A percentile compares a stretch with the other conserved stretches of the same genome.
Evolutionary conservation across 768 basidiomycete genomes (phyloP).

Genomic region (Omphalotus guepiniiformis): DNA sequence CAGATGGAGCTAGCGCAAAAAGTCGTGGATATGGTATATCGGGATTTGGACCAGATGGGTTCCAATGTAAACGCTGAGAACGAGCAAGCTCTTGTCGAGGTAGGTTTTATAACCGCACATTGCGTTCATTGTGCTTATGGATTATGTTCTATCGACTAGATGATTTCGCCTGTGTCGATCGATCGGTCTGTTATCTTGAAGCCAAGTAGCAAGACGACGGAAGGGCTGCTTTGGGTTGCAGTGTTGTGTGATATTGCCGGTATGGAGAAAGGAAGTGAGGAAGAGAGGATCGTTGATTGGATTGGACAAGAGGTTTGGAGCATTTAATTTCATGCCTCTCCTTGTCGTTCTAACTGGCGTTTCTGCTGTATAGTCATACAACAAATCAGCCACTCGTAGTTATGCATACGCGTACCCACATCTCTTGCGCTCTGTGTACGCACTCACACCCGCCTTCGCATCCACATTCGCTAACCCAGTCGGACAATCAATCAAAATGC

Average conservation of each 20-base stretch:
- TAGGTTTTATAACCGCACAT: too few relatives aligned
- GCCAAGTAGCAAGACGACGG: constrained; percentile 54
- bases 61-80: too few relatives aligned
- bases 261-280: too few relatives aligned
- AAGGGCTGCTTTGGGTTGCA: constrained; percentile 53
- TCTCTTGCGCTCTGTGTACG: constrained; percentile 42
- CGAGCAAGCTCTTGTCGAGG: too few relatives aligned
- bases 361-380: not conserved
- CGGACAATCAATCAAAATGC: not conserved
- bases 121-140: too few relatives aligned
- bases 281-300: too few relatives aligned
- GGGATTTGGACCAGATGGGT: too few relatives aligned
- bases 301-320: too few relatives aligned
- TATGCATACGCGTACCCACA: constrained; percentile 12
- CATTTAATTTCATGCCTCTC: too few relatives aligned
- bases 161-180: not conserved
- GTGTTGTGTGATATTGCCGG: constrained; percentile 46
- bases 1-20: too few relatives aligned
- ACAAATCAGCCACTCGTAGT: not conserved
- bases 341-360: not conserved
- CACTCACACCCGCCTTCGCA: constrained; percentile 55
- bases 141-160: too few relatives aligned
- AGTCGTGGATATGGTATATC: too few relatives aligned
- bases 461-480: constrained; percentile 58
- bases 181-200: constrained; percentile 35